phyloP scores from a whole-genome alignment of 2,329 filamentous ascomycete genomes.

The Aspergillus hiratsukae region DNA sequence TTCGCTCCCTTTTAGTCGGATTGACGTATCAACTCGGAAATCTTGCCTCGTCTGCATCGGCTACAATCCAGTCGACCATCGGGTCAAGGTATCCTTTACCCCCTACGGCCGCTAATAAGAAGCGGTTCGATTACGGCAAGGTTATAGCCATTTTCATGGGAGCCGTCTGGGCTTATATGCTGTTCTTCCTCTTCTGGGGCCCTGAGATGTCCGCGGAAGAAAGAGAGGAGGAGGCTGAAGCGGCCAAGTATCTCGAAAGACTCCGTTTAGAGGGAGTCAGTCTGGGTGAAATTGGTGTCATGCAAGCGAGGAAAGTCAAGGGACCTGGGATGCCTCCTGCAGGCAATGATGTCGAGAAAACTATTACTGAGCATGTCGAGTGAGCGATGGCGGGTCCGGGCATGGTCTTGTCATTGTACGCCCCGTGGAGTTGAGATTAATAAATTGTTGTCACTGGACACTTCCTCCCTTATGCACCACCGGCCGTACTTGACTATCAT shows the following conservation, averaged over 20 bases:
- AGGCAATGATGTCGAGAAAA: neutral
- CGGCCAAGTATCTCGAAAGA: slow-evolving; percentile 1
- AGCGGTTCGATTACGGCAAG: neutral
- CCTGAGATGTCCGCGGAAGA: slow-evolving; percentile 27
- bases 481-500: no score
- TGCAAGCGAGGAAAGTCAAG: neutral
- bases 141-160: neutral
- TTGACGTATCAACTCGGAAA: neutral
- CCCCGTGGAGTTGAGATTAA: neutral
- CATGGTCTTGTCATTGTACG: neutral
- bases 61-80: neutral
- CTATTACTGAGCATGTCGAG: neutral
- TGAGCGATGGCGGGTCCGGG: neutral
- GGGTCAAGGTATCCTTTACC: neutral
- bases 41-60: neutral
- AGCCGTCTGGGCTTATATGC: neutral
- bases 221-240: slow-evolving; percentile 20
- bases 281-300: neutral
- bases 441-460: no score
- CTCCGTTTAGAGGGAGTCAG: neutral
- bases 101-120: neutral
- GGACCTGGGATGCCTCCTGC: neutral
- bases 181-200: slow-evolving; percentile 15
- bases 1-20: neutral
- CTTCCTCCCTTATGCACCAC: no score